Percentiles rank a stretch among this genome's conserved stretches.
phyloP scores from a whole-genome alignment of 208 protist species.

The Leptomonas seymouri region DNA sequence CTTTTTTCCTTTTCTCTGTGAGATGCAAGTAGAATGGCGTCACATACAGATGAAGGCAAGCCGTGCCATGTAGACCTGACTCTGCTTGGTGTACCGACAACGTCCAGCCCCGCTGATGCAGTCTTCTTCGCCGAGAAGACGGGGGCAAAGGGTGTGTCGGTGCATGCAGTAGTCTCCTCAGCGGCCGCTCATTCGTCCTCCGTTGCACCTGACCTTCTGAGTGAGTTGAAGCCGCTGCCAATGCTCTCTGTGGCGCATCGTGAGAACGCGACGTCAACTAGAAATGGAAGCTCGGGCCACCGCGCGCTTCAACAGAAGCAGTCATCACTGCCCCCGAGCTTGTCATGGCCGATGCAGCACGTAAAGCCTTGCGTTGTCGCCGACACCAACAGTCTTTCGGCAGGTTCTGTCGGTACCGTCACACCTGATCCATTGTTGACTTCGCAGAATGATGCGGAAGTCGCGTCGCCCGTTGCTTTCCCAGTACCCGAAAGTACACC shows the following conservation, averaged over 20 bases:
- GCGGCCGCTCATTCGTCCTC: not conserved
- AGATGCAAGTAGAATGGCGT: conserved; percentile 4
- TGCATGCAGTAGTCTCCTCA: not conserved
- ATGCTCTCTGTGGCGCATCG: not conserved
- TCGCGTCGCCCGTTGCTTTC: not conserved
- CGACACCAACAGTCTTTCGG: not conserved
- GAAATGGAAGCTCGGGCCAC: not conserved
- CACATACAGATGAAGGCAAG: not conserved
- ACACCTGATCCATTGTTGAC: not conserved
- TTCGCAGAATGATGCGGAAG: not conserved
- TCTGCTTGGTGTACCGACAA: not conserved
- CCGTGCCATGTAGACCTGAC: not conserved
- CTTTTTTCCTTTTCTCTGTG: not conserved
- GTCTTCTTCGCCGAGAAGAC: not conserved
- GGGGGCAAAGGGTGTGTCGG: not conserved
- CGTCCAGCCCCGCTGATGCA: not conserved
- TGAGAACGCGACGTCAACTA: not conserved
- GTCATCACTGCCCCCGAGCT: not conserved
- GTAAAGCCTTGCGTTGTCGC: not conserved
- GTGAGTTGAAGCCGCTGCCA: conserved; percentile 3
- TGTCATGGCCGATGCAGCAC: not conserved
- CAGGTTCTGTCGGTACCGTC: not conserved
- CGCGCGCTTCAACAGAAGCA: not conserved
- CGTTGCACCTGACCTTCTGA: not conserved
- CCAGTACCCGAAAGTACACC: not conserved